Percentiles rank a stretch among this genome's conserved stretches.
phyloP scores from a whole-genome alignment of 2,329 filamentous ascomycete species.

The Apiospora sp. region DNA sequence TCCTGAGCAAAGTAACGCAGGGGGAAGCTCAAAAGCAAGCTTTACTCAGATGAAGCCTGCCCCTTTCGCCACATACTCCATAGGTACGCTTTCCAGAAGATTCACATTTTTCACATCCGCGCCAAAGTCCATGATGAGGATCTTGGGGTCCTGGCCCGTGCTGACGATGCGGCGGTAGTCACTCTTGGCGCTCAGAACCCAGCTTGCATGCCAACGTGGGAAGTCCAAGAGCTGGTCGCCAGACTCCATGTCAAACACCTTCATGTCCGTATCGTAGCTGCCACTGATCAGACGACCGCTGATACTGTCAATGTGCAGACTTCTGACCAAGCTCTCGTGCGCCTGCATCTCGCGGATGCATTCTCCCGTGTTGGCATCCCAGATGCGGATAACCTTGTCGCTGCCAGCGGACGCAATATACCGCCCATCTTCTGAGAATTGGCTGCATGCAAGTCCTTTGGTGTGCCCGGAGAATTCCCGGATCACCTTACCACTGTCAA shows the following conservation, averaged over 20 bases:
- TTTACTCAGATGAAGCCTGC: slow-evolving; percentile 44
- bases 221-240: slow-evolving; percentile 83
- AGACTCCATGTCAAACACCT: slow-evolving; percentile 87
- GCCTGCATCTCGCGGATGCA: slow-evolving; percentile 82
- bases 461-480: slow-evolving; percentile 91
- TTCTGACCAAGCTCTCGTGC: slow-evolving; percentile 86
- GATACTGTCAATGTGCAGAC: slow-evolving; percentile 86
- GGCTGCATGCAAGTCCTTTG: slow-evolving; percentile 92
- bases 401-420: slow-evolving; percentile 95
- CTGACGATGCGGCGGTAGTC: slow-evolving; percentile 95
- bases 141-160: slow-evolving; percentile 92
- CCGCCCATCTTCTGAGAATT: slow-evolving; percentile 94
- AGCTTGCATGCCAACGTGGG: slow-evolving; percentile 94
- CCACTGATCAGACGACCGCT: slow-evolving; percentile 89
- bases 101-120: slow-evolving; percentile 65
- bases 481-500: slow-evolving; percentile 85
- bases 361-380: slow-evolving; percentile 90
- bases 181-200: slow-evolving; percentile 95
- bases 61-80: slow-evolving; percentile 40
- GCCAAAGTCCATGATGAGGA: slow-evolving; percentile 93
- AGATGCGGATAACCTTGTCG: slow-evolving; percentile 94
- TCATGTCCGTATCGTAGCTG: slow-evolving; percentile 94
- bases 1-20: not conserved
- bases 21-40: not conserved
- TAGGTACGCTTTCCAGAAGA: slow-evolving; percentile 59